A percentile compares a stretch with the other conserved stretches of the same genome.
Evolutionary conservation across 495 filamentous ascomycete genomes (phyloP).

Genomic region (Hypoxylon intermedium): DNA sequence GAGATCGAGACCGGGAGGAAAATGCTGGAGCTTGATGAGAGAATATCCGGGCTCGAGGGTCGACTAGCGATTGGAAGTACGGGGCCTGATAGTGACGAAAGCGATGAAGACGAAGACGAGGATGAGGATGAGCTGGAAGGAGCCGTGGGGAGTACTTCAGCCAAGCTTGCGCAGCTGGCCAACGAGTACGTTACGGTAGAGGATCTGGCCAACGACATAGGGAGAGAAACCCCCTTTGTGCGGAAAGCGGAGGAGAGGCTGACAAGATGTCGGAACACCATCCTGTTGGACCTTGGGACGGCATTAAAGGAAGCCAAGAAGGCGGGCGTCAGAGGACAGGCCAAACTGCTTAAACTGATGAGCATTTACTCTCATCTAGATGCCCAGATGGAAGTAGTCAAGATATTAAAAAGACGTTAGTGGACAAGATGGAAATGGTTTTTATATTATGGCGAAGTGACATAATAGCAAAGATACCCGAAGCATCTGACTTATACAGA

Average conservation of each 20-base stretch:
- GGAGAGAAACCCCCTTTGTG: slow-evolving; percentile 50
- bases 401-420: slow-evolving; percentile 64
- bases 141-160: slow-evolving; percentile 47
- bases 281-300: slow-evolving; percentile 81
- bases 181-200: slow-evolving; percentile 51
- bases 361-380: slow-evolving; percentile 78
- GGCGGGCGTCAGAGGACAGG: slow-evolving; percentile 60
- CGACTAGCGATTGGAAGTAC: slow-evolving; percentile 59
- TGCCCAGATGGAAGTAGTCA: slow-evolving; percentile 76
- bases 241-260: slow-evolving; percentile 64
- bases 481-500: slow-evolving; percentile 18
- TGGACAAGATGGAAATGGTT: neutral
- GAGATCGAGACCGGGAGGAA: slow-evolving; percentile 64
- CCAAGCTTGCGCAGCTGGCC: slow-evolving; percentile 53
- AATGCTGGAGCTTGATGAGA: slow-evolving; percentile 73
- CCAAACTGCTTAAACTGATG: slow-evolving; percentile 71
- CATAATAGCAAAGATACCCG: slow-evolving; percentile 44
- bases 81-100: slow-evolving; percentile 43
- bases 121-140: slow-evolving; percentile 42
- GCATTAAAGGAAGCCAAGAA: slow-evolving; percentile 75
- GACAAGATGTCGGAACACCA: slow-evolving; percentile 66
- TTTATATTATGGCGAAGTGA: neutral
- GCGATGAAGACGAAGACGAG: slow-evolving; percentile 45
- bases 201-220: slow-evolving; percentile 51
- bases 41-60: slow-evolving; percentile 77